Percentiles rank a stretch among this genome's conserved stretches.
phyloP scores from a whole-genome alignment of 257 asterid genomes.

The Lithospermum erythrorhizon region DNA sequence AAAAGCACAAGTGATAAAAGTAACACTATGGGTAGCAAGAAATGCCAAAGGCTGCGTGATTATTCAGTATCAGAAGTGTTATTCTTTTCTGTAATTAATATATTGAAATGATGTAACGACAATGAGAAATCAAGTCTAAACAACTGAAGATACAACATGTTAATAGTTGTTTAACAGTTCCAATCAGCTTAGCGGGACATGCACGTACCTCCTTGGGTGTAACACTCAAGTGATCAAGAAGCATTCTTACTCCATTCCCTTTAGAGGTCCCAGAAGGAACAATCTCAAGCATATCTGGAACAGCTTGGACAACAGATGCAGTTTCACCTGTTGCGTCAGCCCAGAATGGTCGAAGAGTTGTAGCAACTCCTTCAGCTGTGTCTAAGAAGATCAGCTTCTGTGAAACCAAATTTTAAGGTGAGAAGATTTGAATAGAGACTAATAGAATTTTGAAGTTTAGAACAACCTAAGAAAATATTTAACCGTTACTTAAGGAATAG shows the following conservation, averaged over 20 bases:
- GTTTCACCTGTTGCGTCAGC: conserved; percentile 55
- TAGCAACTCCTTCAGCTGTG: conserved; percentile 67
- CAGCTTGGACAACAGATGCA: conserved; percentile 94
- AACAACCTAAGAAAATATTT: background rate
- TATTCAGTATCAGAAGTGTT: background rate
- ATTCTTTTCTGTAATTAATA: background rate
- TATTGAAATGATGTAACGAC: background rate
- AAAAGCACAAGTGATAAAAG: background rate
- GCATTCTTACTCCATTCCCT: conserved; percentile 74
- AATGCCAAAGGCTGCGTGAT: too few relatives aligned
- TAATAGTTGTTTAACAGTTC: too few relatives aligned
- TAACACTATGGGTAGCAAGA: background rate
- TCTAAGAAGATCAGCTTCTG: conserved; percentile 89
- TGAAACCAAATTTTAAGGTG: conserved; percentile 9
- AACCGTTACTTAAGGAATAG: background rate
- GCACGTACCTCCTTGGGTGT: conserved; percentile 68
- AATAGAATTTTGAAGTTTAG: background rate
- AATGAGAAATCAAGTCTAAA: background rate
- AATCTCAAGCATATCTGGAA: conserved; percentile 86
- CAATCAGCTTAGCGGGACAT: background rate
- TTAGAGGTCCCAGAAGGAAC: conserved; percentile 88
- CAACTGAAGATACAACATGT: background rate
- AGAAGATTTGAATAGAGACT: background rate
- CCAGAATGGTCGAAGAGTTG: conserved; percentile 82
- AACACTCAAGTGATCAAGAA: conserved; percentile 85